Base-by-base conservation (phyloP, 129 eudicot species). In the Artemisia argyi region DNA sequence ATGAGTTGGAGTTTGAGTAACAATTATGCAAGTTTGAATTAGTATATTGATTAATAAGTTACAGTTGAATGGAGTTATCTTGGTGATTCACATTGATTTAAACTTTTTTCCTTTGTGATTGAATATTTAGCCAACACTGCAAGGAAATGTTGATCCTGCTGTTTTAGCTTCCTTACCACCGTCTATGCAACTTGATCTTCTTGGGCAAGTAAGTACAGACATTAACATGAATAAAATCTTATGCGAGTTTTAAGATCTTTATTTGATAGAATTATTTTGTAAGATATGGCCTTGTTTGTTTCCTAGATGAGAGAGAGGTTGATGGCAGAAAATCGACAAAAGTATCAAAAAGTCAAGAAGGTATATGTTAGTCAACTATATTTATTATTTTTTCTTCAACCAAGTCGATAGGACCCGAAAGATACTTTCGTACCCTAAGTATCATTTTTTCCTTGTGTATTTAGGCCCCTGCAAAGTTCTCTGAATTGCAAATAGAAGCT, bases 101-200 rank as follows among this genome's bases (percentile, higher is more conserved):
- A 55, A 15, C 17, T 51, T 11, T 61, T 58, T 44, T 6, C 52
- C 56, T 47, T 46, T 35, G 57, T 1, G 64, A 17, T 68, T 73
- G 50, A 39, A 53, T 70, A 53, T 93, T 81, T 83, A 93, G 98
- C 97, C 98, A 76, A 75, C 86, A 73, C 80, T 80, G 74, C 76
- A 85, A 70, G 96, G 96, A 66, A 84, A 85, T 48, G 80, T 93
- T 61, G 98, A 93, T 84, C 66, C 66, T 71, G 86, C 97, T 66
- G 90, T 93, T 44, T 85, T 93, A 84, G 98, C 98, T 76, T 81
- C 97, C 68, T 76, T 93, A 78, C 98, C 98, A 76, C 98, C 97
- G 18, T 90, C 98, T 8, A 89, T 93, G 97, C 98, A 93, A 86
- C 98, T 93, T 80, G 98, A 93, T 78, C 98, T 93, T 80, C 93